Evolutionary conservation across 164 flowering plant species (phyloP).

Genomic region (Warburgia ugandensis): DNA sequence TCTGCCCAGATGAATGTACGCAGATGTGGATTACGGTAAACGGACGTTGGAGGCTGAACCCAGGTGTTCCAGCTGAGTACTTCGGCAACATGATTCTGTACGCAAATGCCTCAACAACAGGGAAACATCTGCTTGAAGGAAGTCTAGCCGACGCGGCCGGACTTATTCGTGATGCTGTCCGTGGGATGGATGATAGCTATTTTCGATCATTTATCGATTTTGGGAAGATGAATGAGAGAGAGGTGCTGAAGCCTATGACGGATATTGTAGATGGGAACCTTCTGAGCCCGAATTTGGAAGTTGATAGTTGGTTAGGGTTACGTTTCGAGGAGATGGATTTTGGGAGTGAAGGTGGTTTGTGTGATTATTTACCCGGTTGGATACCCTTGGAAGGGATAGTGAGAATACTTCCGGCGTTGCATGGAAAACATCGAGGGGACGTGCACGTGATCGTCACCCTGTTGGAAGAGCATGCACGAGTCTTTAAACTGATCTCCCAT

Average conservation of each 20-base stretch:
- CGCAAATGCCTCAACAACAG: not conserved
- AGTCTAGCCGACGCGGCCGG: not conserved
- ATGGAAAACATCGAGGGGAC: not conserved
- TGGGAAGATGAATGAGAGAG: not conserved
- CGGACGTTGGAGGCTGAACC: conserved; percentile 8
- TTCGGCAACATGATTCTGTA: conserved; percentile 7
- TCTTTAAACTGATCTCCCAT: not conserved
- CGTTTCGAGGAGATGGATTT: not conserved
- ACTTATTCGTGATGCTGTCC: conserved; percentile 1
- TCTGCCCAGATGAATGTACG: not conserved
- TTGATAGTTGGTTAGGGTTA: conserved; percentile 9
- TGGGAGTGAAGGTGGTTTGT: not conserved
- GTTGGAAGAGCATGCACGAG: conserved; percentile 1
- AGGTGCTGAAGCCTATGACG: not conserved
- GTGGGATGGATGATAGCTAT: not conserved
- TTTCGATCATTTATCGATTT: conserved; percentile 5
- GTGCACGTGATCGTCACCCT: conserved; percentile 4
- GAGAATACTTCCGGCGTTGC: not conserved
- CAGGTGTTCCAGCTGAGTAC: conserved; percentile 2
- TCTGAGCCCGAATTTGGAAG: conserved; percentile 7
- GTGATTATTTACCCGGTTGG: conserved; percentile 5
- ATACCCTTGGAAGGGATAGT: conserved; percentile 10
- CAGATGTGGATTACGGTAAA: conserved; percentile 6
- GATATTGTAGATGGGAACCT: conserved; percentile 1
- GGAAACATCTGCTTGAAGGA: not conserved